These are phyloP conservation scores for Herpetospermum pedunculosum DNA, from an alignment of 306 rosid genomes.

Conservation along the genomic window DNA sequence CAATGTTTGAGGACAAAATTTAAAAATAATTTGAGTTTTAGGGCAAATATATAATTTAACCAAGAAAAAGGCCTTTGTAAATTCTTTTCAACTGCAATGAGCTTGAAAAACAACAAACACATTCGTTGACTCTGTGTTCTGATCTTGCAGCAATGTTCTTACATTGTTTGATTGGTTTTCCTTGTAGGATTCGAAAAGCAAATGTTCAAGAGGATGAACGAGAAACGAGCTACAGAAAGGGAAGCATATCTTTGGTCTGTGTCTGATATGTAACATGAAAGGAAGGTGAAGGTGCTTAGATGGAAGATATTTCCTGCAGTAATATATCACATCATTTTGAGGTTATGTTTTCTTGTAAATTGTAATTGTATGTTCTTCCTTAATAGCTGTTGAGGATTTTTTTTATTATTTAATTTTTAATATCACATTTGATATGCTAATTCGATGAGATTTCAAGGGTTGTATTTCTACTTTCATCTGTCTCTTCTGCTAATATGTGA, in stretches of 20 bases:
- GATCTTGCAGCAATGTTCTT: neutral
- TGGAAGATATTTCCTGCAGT: neutral
- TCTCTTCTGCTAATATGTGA: neutral
- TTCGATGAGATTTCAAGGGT: neutral
- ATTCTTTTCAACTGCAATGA: neutral
- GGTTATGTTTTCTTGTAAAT: neutral
- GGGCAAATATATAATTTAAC: neutral
- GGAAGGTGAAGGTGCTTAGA: neutral
- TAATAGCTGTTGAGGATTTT: neutral
- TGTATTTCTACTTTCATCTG: neutral
- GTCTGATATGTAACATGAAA: conserved; percentile 58
- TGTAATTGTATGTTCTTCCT: neutral
- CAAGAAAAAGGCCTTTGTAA: neutral
- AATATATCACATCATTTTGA: neutral
- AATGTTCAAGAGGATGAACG: conserved; percentile 57
- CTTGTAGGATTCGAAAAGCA: conserved; percentile 61
- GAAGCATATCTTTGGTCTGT: conserved; percentile 95
- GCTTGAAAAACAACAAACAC: neutral
- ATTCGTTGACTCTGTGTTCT: neutral
- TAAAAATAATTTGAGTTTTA: neutral
- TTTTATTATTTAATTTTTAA: too few species aligned
- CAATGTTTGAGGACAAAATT: neutral
- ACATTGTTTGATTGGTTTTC: neutral
- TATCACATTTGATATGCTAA: neutral
- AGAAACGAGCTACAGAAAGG: conserved; percentile 55